phyloP scores from a whole-genome alignment of 305 asterid genomes.

The Withania somnifera region DNA sequence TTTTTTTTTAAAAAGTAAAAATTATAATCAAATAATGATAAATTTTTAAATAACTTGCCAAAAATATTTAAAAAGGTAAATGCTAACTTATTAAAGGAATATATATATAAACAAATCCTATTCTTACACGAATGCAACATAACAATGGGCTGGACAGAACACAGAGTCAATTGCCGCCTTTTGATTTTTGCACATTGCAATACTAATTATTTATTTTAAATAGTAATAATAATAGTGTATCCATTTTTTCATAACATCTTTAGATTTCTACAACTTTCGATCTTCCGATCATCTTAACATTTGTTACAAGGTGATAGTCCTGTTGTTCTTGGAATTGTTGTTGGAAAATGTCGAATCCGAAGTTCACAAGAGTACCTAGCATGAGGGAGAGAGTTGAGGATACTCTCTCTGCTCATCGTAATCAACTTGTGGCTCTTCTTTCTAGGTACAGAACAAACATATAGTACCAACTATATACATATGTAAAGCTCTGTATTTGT shows the following conservation, averaged over 20 bases:
- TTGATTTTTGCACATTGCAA: too few relatives aligned
- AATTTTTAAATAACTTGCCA: too few relatives aligned
- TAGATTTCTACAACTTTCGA: neutral
- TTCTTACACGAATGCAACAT: neutral
- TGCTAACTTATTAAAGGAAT: too few relatives aligned
- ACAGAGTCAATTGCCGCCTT: too few relatives aligned
- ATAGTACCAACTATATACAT: too few relatives aligned
- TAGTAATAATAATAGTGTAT: too few relatives aligned
- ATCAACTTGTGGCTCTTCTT: constrained; percentile 81
- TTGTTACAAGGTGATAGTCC: neutral
- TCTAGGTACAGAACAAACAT: constrained; percentile 36
- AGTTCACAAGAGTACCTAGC: constrained; percentile 50
- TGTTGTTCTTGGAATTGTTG: neutral
- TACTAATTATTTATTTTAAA: too few relatives aligned
- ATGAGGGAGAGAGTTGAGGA: constrained; percentile 84
- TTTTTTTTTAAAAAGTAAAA: too few relatives aligned
- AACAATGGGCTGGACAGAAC: too few relatives aligned
- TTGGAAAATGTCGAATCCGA: constrained; percentile 29
- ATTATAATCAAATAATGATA: too few relatives aligned
- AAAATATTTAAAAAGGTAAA: too few relatives aligned
- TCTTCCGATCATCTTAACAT: too few relatives aligned
- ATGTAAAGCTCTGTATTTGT: neutral
- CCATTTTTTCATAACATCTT: neutral
- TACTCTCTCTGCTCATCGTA: constrained; percentile 82
- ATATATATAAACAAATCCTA: neutral